A percentile compares a stretch with the other conserved stretches of the same genome.
phyloP scores from a whole-genome alignment of 306 rosid genomes.

The Potentilla sterilis region DNA sequence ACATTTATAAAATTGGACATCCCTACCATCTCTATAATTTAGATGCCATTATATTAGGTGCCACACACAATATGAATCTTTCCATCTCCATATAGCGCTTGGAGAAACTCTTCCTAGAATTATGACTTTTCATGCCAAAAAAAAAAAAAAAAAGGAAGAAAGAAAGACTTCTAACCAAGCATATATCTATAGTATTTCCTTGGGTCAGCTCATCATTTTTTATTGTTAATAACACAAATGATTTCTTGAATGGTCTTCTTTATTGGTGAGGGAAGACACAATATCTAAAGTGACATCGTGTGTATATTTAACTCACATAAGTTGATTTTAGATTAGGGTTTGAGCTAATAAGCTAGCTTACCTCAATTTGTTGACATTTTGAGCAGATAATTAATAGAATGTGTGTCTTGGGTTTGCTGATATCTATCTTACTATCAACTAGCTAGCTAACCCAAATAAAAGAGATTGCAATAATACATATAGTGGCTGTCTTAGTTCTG shows the following conservation, averaged over 20 bases:
- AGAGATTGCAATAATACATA: constrained; percentile 14
- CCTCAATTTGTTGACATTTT: constrained; percentile 41
- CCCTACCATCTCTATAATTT: constrained; percentile 1
- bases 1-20: not conserved
- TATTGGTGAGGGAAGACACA: not conserved
- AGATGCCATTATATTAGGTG: not conserved
- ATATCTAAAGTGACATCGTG: not conserved
- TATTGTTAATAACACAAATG: not conserved
- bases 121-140: not conserved
- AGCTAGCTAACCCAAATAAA: constrained; percentile 18
- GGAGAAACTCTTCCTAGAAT: constrained; percentile 3
- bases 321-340: constrained; percentile 2
- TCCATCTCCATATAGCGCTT: constrained; percentile 7
- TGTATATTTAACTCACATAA: not conserved
- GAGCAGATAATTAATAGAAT: constrained; percentile 10
- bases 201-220: not conserved
- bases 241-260: not conserved
- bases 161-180: not conserved
- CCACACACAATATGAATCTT: not conserved
- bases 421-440: constrained; percentile 8
- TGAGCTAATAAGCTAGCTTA: constrained; percentile 6
- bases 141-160: constrained; percentile 13
- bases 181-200: not conserved
- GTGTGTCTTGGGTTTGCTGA: constrained; percentile 19
- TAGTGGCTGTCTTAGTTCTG: constrained; percentile 16